Conservation (phyloP, 2,329 filamentous ascomycete species). For the Penicillium nordicum region DNA sequence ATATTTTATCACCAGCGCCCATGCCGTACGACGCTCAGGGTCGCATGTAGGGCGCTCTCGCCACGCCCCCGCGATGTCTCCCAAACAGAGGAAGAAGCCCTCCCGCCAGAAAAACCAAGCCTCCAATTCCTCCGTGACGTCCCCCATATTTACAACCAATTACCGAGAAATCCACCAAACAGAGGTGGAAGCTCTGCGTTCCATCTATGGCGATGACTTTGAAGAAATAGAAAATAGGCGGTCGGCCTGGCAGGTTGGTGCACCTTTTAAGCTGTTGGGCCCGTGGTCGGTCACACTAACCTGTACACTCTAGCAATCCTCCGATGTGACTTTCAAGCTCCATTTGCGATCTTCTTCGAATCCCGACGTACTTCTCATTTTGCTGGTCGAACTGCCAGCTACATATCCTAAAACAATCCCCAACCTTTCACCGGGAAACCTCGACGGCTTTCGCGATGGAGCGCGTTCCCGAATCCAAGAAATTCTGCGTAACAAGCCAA, state of each 20-base stretch:
- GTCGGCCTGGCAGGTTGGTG: slow-evolving; percentile 76
- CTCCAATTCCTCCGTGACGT: slow-evolving; percentile 31
- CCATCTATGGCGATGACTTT: slow-evolving; percentile 89
- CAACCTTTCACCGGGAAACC: slow-evolving; percentile 64
- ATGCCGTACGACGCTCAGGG: slow-evolving; percentile 18
- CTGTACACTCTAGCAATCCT: slow-evolving; percentile 59
- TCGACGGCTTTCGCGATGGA: slow-evolving; percentile 63
- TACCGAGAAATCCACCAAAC: slow-evolving; percentile 85
- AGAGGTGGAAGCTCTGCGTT: slow-evolving; percentile 78
- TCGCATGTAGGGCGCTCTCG: slow-evolving; percentile 28
- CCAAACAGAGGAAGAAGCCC: slow-evolving; percentile 43
- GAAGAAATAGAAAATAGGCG: slow-evolving; percentile 65
- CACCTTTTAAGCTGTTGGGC: slow-evolving; percentile 5
- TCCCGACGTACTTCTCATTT: slow-evolving; percentile 64
- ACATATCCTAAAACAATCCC: slow-evolving; percentile 87
- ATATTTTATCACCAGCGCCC: background rate
- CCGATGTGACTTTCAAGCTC: slow-evolving; percentile 75
- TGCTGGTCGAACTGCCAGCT: slow-evolving; percentile 79
- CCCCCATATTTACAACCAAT: slow-evolving; percentile 48
- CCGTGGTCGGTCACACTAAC: background rate
- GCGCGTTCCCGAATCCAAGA: slow-evolving; percentile 68
- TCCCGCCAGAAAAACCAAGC: slow-evolving; percentile 36
- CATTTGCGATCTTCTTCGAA: slow-evolving; percentile 71
- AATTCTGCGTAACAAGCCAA: slow-evolving; percentile 66
- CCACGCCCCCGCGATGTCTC: slow-evolving; percentile 44